Base-by-base conservation (phyloP, 495 filamentous ascomycete species). In the Daldinia decipiens region DNA sequence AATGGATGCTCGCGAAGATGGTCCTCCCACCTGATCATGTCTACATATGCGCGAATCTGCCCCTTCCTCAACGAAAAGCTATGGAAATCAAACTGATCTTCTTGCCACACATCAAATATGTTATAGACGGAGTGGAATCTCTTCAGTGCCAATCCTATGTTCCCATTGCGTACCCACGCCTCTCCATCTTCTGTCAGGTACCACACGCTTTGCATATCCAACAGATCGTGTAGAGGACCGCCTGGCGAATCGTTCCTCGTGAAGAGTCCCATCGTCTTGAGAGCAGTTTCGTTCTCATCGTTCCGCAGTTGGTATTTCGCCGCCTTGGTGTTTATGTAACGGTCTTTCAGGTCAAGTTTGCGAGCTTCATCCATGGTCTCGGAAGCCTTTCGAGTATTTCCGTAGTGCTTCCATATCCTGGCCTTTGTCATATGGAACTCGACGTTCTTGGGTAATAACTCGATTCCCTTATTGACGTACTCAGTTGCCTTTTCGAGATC, bases 181-280 rank as follows among this genome's bases (percentile, higher is more conserved):
- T 97, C 92, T 29, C 93, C 95, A 78, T 98, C 96, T 80, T 99
- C 95, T 21, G 92, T 95, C 70, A 98, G 79, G 78, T 90, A 99
- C 95, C 95, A 99, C 67, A 97, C 89, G 75, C 96, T 97, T 79
- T 99, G 95, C 96, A 99, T 98, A 68, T 99, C 95, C 60, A 93
- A 89, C 17, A 99, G 87, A 79, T 99, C 95, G 43, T 91, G 92
- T 34, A 98, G 79, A 27, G 95, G 90, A 1, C 95, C 96, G 13
- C 93, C 94, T 12, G 89, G 86, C 5, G 93, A 91, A 72, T 99
- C 95, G 56, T 82, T 84, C 58, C 94, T 86, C 0, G 95, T 99
- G 81, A 99, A 99, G 59, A 97, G 87, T 77, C 94, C 91, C 92
- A 98, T 94, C 26, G 93, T 96, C 29, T 90, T 85, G 31, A 98